Evolutionary conservation across 495 filamentous ascomycete genomes (phyloP).

Genomic region (Parathielavia hyrcaniae): DNA sequence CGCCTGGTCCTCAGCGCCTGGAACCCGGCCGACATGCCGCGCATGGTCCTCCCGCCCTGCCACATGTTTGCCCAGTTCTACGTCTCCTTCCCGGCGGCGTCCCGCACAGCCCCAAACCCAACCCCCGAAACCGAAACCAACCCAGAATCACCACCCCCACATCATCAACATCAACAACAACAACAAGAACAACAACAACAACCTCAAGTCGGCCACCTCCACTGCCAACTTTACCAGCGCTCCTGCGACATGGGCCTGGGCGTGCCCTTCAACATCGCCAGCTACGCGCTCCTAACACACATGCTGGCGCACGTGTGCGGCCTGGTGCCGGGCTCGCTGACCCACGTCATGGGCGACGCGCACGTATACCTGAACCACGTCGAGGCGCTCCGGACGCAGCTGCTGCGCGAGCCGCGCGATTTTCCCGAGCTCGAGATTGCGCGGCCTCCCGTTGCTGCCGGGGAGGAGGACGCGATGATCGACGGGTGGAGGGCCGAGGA

Average conservation of each 20-base stretch:
- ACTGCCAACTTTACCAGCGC: slow-evolving; percentile 87
- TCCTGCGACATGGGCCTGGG: slow-evolving; percentile 95
- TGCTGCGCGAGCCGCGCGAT: slow-evolving; percentile 68
- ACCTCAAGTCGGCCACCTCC: slow-evolving; percentile 58
- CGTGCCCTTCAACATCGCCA: slow-evolving; percentile 95
- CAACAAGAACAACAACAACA: slow-evolving; percentile 24
- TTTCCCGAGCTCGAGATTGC: slow-evolving; percentile 72
- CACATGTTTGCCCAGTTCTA: slow-evolving; percentile 99
- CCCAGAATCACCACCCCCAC: not conserved
- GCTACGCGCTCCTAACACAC: slow-evolving; percentile 85
- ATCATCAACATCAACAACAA: slow-evolving; percentile 18
- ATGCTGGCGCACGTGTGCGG: slow-evolving; percentile 86
- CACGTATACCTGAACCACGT: slow-evolving; percentile 94
- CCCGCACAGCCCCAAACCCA: not conserved
- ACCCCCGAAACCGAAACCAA: too few species aligned
- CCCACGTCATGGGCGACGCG: slow-evolving; percentile 92
- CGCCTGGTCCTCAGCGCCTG: slow-evolving; percentile 85
- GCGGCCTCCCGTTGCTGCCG: slow-evolving; percentile 12
- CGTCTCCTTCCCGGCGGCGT: slow-evolving; percentile 61
- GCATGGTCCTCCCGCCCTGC: slow-evolving; percentile 94
- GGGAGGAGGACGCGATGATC: slow-evolving; percentile 51
- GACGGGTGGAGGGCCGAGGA: slow-evolving; percentile 88
- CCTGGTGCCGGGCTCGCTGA: slow-evolving; percentile 73
- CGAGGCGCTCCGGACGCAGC: slow-evolving; percentile 73
- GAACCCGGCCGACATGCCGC: slow-evolving; percentile 78